Evolutionary conservation across 225 moss, liverwort and hornwort genomes (phyloP), one percentile per base, ranked within the genome.

Genomic region (Takakia lepidozioides): DNA sequence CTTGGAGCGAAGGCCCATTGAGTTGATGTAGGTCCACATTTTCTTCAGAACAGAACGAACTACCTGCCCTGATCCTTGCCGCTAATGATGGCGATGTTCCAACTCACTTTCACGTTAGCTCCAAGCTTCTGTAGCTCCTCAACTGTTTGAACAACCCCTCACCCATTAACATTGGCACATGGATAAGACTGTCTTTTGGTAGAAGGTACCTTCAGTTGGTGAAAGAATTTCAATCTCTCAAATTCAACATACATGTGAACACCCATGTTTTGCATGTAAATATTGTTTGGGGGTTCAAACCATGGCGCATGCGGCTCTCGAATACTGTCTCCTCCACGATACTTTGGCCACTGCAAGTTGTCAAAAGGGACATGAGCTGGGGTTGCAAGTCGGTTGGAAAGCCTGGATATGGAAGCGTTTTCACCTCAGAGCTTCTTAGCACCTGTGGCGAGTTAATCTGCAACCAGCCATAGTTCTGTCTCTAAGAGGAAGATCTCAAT

Each of bases 381-480:
- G 91, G 91, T 76, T 98, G 95, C 61, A 98, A 54, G 60, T 98
- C 95, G 32, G 90, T 98, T 17, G 95, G 95, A 29, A 98, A 98
- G 42, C 91, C 95, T 49, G 95, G 95, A 54, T 85, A 91, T 36
- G 95, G 95, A 52, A 78, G 74, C 25, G 95, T 91, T 43, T 55
- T 85, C 27, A 87, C 67, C 30, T 72, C 70, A 50, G 79, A 80
- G 57, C 68, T 73, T 59, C 61, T 63, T 39, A 75, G 70, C 22
- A 69, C 50, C 48, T 64, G 61, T 14, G 65, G 26, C 57, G 82
- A 79, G 66, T 61, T 83, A 59, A 95, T 95, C 95, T 95, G 87
- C 73, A 78, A 51, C 39, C 54, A 43, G n/a, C n/a, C n/a, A n/a
- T n/a, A n/a, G n/a, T n/a, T n/a, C n/a, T n/a, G n/a, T n/a, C n/a